A percentile compares a stretch with the other conserved stretches of the same genome.
phyloP scores from a whole-genome alignment of 805 yeast species.

The Zygoascus flipseniorum region DNA sequence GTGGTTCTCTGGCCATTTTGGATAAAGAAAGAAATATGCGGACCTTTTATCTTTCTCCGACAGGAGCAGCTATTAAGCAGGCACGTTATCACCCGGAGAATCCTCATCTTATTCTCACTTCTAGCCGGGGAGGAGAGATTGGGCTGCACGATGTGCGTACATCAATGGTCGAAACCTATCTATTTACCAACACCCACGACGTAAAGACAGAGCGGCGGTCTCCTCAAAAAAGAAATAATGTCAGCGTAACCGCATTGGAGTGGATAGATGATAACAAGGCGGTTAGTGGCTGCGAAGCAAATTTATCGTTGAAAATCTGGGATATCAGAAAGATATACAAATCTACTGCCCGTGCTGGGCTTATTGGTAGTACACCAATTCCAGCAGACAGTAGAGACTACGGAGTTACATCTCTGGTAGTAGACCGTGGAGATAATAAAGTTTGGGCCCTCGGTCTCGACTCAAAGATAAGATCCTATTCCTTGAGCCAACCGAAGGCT shows the following conservation, averaged over 20 bases:
- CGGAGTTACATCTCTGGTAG: constrained; percentile 16
- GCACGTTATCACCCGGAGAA: constrained; percentile 9
- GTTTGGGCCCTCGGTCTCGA: constrained; percentile 18
- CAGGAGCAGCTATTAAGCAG: constrained; percentile 6
- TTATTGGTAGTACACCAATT: not conserved
- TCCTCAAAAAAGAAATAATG: constrained; percentile 4
- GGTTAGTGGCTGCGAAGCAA: constrained; percentile 15
- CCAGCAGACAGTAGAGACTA: not conserved
- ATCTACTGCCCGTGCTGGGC: not conserved
- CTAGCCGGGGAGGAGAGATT: constrained; percentile 10
- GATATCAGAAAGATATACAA: constrained; percentile 18
- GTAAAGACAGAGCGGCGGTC: constrained; percentile 1
- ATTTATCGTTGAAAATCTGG: constrained; percentile 21
- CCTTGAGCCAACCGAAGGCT: not conserved
- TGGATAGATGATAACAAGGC: constrained; percentile 16
- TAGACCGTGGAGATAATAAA: constrained; percentile 11
- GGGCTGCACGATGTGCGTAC: constrained; percentile 9
- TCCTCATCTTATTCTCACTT: constrained; percentile 3
- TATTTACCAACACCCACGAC: constrained; percentile 7
- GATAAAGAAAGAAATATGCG: not conserved
- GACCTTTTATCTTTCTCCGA: not conserved
- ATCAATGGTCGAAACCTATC: not conserved
- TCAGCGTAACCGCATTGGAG: constrained; percentile 15
- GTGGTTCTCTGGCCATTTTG: not conserved
- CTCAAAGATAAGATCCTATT: constrained; percentile 13